Base-by-base conservation (phyloP, 495 filamentous ascomycete genomes). In the Letharia lupina region DNA sequence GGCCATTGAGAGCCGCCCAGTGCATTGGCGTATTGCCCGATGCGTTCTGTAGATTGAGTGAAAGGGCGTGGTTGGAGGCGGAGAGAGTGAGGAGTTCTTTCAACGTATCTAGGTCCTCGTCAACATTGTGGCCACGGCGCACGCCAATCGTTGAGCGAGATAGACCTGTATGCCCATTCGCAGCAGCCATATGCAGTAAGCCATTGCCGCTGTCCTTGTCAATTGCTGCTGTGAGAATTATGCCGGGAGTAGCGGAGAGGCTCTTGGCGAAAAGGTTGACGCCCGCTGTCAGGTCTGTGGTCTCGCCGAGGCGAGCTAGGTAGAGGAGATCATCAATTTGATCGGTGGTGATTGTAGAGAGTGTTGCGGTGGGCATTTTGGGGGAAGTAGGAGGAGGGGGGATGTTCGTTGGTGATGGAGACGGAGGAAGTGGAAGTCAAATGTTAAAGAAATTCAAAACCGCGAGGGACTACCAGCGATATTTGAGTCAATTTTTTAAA, bases 1-100 rank as follows among this genome's bases (percentile, higher is more conserved):
- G 91, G 18, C 93, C 93, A 68, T 94, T 93, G 65, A 96, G 78
- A 2, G 91, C 87, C 0, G 93, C 93, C 91, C 91, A 97, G 78
- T 97, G 93, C 62, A 98, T 76, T 2, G 91, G 81, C 15, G 93
- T 96, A 77, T 96, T 96, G 39, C 91, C 93, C 37, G 87, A 85
- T 65, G 83, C 74, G 68, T 98, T 97, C 31, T 72, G 82, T 76
- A 74, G 82, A 76, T 94, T 87, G 44, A 74, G 73, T 58, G 76
- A 77, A 65, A 69, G 68, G 48, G 54, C 66, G 45, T 54, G 69
- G 65, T 64, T 63, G 59, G 71, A 20, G 67, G 62, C 28, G 58
- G 83, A 71, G 63, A 75, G 70, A 52, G 78, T 70, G 67, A 86
- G 77, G 63, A 86, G 72, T 64, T 75, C 69, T 65, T 76, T 76